phyloP scores from a whole-genome alignment of 176 grass and related monocot species.

The Eremochloa ophiuroides region DNA sequence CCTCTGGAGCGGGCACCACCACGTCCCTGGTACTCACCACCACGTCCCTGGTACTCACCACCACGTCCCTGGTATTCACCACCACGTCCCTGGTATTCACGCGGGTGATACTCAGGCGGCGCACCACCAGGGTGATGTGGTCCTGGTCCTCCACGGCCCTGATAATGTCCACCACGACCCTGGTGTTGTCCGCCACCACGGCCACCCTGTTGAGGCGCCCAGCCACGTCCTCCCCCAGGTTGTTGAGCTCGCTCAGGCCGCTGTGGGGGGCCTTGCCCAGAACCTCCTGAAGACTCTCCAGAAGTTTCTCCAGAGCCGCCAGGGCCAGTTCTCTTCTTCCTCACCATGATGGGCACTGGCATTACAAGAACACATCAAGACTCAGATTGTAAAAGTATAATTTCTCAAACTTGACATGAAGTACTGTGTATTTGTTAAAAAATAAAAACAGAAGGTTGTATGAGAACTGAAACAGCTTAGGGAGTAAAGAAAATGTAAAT shows the following conservation, averaged over 20 bases:
- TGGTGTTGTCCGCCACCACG: constrained; percentile 57
- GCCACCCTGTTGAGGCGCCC: constrained; percentile 54
- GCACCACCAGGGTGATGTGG: constrained; percentile 46
- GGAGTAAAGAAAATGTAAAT: background rate
- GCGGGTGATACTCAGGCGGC: constrained; percentile 53
- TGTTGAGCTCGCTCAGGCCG: constrained; percentile 52
- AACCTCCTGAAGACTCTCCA: constrained; percentile 39
- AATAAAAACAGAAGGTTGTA: background rate
- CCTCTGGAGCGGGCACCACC: constrained; percentile 32
- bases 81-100: constrained; percentile 60
- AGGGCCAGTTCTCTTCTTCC: constrained; percentile 80
- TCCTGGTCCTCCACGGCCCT: constrained; percentile 40
- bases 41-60: background rate
- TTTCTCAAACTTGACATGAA: background rate
- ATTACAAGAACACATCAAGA: constrained; percentile 14
- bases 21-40: background rate
- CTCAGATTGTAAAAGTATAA: background rate
- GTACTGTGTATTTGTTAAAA: background rate
- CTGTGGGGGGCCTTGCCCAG: constrained; percentile 44
- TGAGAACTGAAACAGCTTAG: background rate
- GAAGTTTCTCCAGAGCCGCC: constrained; percentile 46
- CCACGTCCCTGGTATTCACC: constrained; percentile 20
- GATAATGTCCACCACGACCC: constrained; percentile 47
- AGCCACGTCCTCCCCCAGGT: constrained; percentile 55
- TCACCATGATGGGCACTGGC: constrained; percentile 59